phyloP scores from a whole-genome alignment of 495 filamentous ascomycete genomes.

The Lentithecium fluviatile region DNA sequence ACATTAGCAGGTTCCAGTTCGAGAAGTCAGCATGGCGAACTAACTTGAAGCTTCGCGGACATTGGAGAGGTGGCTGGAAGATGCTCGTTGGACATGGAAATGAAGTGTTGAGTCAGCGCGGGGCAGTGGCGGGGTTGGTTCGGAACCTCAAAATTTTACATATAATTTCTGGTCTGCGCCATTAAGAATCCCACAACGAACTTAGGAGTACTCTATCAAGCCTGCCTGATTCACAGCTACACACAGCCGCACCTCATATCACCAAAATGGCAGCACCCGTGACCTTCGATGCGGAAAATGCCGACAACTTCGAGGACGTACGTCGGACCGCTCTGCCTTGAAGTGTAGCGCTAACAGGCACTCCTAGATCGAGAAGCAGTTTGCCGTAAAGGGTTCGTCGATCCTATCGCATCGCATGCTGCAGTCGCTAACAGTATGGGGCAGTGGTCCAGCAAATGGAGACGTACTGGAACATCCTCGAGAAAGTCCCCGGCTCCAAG shows the following conservation, averaged over 20 bases:
- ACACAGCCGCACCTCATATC: slow-evolving; percentile 4
- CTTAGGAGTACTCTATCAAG: background rate
- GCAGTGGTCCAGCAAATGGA: slow-evolving; percentile 88
- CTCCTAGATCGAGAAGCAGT: slow-evolving; percentile 94
- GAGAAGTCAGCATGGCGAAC: background rate
- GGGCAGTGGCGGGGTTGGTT: slow-evolving; percentile 1
- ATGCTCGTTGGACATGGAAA: slow-evolving; percentile 9
- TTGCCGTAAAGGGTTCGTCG: slow-evolving; percentile 83
- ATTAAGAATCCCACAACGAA: background rate
- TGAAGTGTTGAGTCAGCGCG: slow-evolving; percentile 35
- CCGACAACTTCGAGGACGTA: slow-evolving; percentile 78
- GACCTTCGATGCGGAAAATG: slow-evolving; percentile 63
- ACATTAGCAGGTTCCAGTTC: background rate
- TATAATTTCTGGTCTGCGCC: background rate
- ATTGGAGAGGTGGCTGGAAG: slow-evolving; percentile 27
- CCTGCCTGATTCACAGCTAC: background rate
- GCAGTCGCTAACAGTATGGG: background rate
- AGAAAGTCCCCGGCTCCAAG: slow-evolving; percentile 79
- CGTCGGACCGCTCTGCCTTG: slow-evolving; percentile 35
- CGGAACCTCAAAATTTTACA: slow-evolving; percentile 2
- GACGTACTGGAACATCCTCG: slow-evolving; percentile 95
- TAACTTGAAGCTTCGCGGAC: slow-evolving; percentile 28
- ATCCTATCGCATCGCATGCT: background rate
- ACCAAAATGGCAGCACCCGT: slow-evolving; percentile 51
- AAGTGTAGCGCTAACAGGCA: slow-evolving; percentile 2